Evolutionary conservation across 2,329 filamentous ascomycete genomes (phyloP).

Genomic region (Lojkania enalia): DNA sequence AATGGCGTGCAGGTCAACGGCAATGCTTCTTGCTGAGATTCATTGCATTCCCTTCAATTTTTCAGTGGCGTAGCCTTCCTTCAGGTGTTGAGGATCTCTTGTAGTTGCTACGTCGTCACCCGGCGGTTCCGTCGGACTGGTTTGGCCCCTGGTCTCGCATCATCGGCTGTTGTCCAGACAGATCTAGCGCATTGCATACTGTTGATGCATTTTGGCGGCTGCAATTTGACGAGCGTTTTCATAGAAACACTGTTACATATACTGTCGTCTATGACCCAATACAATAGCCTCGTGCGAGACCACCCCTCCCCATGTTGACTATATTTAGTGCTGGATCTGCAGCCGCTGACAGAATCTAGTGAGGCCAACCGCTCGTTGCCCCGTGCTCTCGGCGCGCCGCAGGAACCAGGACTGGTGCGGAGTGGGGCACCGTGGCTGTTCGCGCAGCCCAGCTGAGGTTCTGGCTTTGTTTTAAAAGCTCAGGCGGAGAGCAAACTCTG

Average conservation of each 20-base stretch:
- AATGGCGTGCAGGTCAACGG: conserved; percentile 17
- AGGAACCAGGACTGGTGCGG: conserved; percentile 24
- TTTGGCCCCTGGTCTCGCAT: background rate
- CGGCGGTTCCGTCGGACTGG: no score
- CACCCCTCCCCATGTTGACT: background rate
- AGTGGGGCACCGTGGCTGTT: conserved; percentile 35
- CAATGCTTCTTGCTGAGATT: conserved; percentile 6
- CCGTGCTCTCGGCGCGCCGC: conserved; percentile 20
- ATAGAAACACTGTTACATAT: background rate
- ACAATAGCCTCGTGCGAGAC: background rate
- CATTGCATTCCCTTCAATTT: conserved; percentile 8
- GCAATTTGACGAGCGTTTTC: background rate
- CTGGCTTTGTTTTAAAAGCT: conserved; percentile 22
- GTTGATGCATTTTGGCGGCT: background rate
- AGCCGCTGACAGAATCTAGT: conserved; percentile 23
- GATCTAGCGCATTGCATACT: background rate
- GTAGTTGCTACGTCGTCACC: background rate
- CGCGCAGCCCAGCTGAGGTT: conserved; percentile 27
- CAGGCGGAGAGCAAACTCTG: conserved; percentile 3
- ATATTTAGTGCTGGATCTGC: conserved; percentile 32
- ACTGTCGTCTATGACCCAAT: background rate
- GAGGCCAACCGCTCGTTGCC: conserved; percentile 15
- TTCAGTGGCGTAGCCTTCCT: background rate
- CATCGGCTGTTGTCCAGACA: background rate
- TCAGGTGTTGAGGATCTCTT: background rate